Evolutionary conservation across 192 early-diverging fungal species (phyloP), one percentile per base, ranked within the genome.

Genomic region (Dispira parvispora): DNA sequence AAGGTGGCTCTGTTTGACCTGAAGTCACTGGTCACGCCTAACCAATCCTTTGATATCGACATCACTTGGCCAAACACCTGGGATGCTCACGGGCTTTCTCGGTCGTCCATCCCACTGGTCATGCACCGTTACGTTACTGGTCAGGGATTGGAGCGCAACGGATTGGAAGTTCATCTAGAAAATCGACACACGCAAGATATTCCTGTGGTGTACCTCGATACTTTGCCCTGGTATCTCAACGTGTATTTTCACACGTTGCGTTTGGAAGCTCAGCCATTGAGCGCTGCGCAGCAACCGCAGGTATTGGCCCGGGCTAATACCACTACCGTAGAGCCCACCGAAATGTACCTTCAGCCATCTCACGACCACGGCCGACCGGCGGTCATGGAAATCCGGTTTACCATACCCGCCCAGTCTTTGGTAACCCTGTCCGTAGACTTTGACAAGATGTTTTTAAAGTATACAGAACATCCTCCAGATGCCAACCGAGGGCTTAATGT

Each of bases 391-490:
- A 57, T 88, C 20, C 65, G 67, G 13, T 43, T 92, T 32, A 63
- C 63, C 9, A 64, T 99, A 20, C 91, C 92, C 0, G 68, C 87
- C 3, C 68, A 84, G 42, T 84, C 86, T 11, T 75, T 78, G 42
- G 78, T 85, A 10, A 79, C 78, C 10, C 54, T 97, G 42, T 69
- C 80, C 38, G 77, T 93, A 50, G 81, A 84, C 46, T 95, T 92
- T 68, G 96, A 96, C 68, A 90, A 88, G 68, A 84, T 88, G 4
- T 93, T 93, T 63, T 73, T 99, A 52, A 89, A 90, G 68, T 96
- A 96, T 68, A 92, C 90, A 0, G 94, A 99, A 71, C 91, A 97
- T 65, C 88, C 87, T 45, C 94, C 96, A 4, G 96, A 99, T 69
- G 90, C 94, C 18, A 92, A 94, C 71, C 81, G 93, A 47, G 96